Conservation (phyloP, 2,329 filamentous ascomycete genomes). For the Penicillium sp. region DNA sequence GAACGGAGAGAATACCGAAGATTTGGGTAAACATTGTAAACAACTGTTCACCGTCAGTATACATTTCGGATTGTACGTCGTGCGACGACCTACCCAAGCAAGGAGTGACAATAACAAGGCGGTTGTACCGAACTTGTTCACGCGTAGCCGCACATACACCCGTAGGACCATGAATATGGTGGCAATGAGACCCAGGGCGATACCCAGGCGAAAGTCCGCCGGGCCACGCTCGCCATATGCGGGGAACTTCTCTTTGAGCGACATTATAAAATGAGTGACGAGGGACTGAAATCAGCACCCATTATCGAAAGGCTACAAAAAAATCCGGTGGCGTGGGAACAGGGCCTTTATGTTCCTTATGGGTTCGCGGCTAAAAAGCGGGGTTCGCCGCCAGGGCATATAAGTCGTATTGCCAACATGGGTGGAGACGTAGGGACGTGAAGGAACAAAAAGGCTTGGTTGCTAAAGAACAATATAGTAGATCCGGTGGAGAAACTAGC, state of each 20-base stretch:
- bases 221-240: slow-evolving; percentile 22
- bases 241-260: slow-evolving; percentile 17
- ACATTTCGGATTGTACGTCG: background rate
- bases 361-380: slow-evolving; percentile 3
- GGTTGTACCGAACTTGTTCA: slow-evolving; percentile 23
- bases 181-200: slow-evolving; percentile 15
- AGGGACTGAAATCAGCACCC: background rate
- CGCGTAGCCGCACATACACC: slow-evolving; percentile 19
- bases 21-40: slow-evolving; percentile 19
- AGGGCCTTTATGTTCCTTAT: background rate
- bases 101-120: slow-evolving; percentile 18
- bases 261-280: slow-evolving; percentile 22
- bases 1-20: slow-evolving; percentile 18
- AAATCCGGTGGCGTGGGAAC: background rate
- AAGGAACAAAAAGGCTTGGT: slow-evolving; percentile 12
- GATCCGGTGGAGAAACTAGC: slow-evolving; percentile 4
- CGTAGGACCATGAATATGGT: slow-evolving; percentile 21
- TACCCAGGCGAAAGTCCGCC: slow-evolving; percentile 17
- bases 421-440: slow-evolving; percentile 5
- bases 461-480: background rate
- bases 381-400: background rate
- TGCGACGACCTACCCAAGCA: slow-evolving; percentile 16
- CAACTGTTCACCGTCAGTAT: slow-evolving; percentile 7
- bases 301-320: background rate
- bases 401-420: slow-evolving; percentile 3